A percentile compares a stretch with the other conserved stretches of the same genome.
These are phyloP conservation scores for Zoysia pacifica DNA, from an alignment of 176 grass and related monocot species.

Conservation along the genomic window DNA sequence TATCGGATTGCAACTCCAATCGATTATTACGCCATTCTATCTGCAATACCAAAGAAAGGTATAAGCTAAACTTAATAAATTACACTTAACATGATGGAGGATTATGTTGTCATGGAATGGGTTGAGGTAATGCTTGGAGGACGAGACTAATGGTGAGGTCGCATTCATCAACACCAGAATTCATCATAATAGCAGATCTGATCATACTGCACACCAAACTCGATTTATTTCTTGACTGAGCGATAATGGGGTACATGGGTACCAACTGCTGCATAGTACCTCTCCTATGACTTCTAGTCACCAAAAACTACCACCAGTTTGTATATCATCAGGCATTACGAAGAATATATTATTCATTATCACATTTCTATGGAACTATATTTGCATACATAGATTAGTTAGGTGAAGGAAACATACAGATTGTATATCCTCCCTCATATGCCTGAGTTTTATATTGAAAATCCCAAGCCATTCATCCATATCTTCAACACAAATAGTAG, in stretches of 20 bases:
- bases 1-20: slow-evolving; percentile 87
- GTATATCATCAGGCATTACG: background rate
- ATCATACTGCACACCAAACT: background rate
- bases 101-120: background rate
- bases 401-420: slow-evolving; percentile 54
- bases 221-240: background rate
- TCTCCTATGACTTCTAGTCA: background rate
- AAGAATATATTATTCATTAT: background rate
- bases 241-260: background rate
- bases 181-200: background rate
- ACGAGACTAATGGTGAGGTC: background rate
- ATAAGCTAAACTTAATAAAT: slow-evolving; percentile 16
- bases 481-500: slow-evolving; percentile 83
- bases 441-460: slow-evolving; percentile 96
- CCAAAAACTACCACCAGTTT: background rate
- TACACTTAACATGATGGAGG: background rate
- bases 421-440: slow-evolving; percentile 99
- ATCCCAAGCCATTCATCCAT: slow-evolving; percentile 98
- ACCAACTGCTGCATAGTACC: background rate
- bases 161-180: background rate
- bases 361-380: background rate
- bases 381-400: slow-evolving; percentile 10
- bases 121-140: background rate
- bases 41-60: slow-evolving; percentile 46
- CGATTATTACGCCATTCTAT: slow-evolving; percentile 95